Evolutionary conservation across 2,329 filamentous ascomycete genomes (phyloP).

Genomic region (Tolypocladium tropicale): DNA sequence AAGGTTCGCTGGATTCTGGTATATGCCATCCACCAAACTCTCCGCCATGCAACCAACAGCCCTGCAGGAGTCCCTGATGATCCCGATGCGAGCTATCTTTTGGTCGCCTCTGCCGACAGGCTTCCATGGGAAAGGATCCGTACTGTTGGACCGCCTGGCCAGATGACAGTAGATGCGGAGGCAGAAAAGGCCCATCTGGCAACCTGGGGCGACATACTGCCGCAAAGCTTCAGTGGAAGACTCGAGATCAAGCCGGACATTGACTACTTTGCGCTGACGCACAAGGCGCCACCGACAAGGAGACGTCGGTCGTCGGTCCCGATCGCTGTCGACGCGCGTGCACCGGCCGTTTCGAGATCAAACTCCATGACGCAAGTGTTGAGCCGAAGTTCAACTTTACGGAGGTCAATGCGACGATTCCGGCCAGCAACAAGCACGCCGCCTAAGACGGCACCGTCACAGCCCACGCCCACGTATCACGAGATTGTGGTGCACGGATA

Average conservation of each 20-base stretch:
- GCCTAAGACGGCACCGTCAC: conserved; percentile 5
- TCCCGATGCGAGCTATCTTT: conserved; percentile 45
- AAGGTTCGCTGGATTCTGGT: conserved; percentile 73
- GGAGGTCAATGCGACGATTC: conserved; percentile 22
- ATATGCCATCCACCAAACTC: conserved; percentile 63
- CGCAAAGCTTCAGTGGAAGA: conserved; percentile 4
- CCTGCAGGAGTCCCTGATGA: conserved; percentile 52
- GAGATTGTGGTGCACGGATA: conserved; percentile 45
- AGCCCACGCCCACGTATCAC: conserved; percentile 23
- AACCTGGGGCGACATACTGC: conserved; percentile 3
- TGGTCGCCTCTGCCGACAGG: conserved; percentile 31
- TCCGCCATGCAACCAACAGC: conserved; percentile 51
- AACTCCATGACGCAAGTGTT: conserved; percentile 19
- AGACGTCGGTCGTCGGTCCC: conserved; percentile 5
- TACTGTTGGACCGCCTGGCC: conserved; percentile 15
- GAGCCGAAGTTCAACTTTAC: conserved; percentile 21
- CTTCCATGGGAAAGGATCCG: conserved; percentile 35
- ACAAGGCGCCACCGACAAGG: conserved; percentile 13
- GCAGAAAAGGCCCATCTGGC: conserved; percentile 5
- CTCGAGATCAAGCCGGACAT: conserved; percentile 45
- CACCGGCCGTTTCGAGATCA: conserved; percentile 12
- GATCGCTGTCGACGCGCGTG: neutral
- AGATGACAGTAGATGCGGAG: conserved; percentile 17
- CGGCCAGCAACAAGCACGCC: conserved; percentile 11
- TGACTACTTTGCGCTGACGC: conserved; percentile 39